These are phyloP conservation scores for Pythium myriotylum DNA, from an alignment of 352 stramenopile genomes.

Conservation along the genomic window DNA sequence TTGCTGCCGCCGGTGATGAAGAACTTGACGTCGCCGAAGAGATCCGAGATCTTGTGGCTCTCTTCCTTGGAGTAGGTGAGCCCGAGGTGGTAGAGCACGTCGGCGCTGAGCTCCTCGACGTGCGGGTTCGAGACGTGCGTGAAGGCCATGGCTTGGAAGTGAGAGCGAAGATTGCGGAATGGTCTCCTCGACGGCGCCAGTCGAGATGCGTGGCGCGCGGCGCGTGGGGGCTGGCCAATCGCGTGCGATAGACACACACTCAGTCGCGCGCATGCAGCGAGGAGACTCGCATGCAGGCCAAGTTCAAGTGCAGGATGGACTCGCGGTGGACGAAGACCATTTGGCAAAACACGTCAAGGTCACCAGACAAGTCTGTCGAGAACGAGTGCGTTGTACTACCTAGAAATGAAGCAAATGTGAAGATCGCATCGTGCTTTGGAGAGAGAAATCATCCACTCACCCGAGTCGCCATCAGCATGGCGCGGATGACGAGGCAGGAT, in stretches of 20 bases:
- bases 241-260: conserved; percentile 2
- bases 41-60: conserved; percentile 35
- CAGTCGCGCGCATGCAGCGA: conserved; percentile 4
- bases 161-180: neutral
- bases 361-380: neutral
- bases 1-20: conserved; percentile 72
- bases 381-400: neutral
- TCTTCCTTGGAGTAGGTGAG: conserved; percentile 58
- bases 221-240: conserved; percentile 3
- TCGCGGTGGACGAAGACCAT: too few species aligned
- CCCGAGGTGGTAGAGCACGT: conserved; percentile 79
- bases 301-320: neutral
- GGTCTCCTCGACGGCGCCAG: neutral
- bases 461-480: neutral
- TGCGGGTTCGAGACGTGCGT: conserved; percentile 66
- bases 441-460: too few species aligned
- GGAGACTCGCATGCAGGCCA: neutral
- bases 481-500: too few species aligned
- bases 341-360: too few species aligned
- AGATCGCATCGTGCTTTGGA: neutral
- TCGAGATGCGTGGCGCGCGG: neutral
- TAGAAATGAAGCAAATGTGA: neutral
- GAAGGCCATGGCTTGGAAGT: conserved; percentile 4
- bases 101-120: conserved; percentile 49
- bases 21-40: conserved; percentile 79